phyloP scores from a whole-genome alignment of 164 flowering plant species.

The Tetracentron sinense region DNA sequence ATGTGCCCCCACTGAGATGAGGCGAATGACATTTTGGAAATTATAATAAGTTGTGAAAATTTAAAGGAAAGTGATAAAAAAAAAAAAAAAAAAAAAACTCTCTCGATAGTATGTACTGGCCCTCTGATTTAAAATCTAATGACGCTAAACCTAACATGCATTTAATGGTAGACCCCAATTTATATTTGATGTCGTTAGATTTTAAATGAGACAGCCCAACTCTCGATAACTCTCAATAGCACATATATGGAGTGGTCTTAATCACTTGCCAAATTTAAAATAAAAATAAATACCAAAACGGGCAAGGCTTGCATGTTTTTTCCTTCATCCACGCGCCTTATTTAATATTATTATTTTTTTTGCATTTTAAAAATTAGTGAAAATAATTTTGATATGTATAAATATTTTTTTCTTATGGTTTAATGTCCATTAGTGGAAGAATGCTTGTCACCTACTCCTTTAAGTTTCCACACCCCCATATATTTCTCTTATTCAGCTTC shows the following conservation, averaged over 20 bases:
- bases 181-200: no score
- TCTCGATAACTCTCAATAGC: no score
- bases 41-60: no score
- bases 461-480: constrained; percentile 26
- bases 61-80: neutral
- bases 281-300: constrained; percentile 7
- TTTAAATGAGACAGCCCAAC: neutral
- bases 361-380: neutral
- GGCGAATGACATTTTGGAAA: constrained; percentile 3
- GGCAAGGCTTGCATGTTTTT: constrained; percentile 21
- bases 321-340: constrained; percentile 15
- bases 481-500: neutral
- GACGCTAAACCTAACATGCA: no score
- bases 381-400: neutral
- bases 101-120: no score
- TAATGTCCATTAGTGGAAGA: constrained; percentile 45
- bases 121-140: no score
- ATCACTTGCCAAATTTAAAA: no score
- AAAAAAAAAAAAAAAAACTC: constrained; percentile 6
- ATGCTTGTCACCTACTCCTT: constrained; percentile 75
- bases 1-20: neutral
- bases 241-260: no score
- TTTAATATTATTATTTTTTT: neutral
- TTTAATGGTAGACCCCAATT: no score
- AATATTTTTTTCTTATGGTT: neutral